Conservation (phyloP, 176 grass and related monocot genomes). For the Puccinellia tenuiflora region DNA sequence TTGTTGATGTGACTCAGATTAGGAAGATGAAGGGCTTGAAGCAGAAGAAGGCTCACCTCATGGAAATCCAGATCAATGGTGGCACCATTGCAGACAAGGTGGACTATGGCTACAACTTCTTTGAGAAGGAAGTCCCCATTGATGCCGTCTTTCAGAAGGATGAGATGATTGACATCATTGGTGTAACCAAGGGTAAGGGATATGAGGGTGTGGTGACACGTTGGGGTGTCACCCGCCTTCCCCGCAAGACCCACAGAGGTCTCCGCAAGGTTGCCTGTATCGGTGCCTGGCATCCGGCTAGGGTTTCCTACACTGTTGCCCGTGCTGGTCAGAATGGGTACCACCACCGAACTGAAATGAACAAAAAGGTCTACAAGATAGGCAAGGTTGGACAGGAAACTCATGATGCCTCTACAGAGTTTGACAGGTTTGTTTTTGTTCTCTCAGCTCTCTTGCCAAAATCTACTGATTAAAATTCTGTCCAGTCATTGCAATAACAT, state of each 20-base stretch:
- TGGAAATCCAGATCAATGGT: slow-evolving; percentile 94
- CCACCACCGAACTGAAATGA: slow-evolving; percentile 92
- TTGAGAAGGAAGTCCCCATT: slow-evolving; percentile 77
- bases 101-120: slow-evolving; percentile 78
- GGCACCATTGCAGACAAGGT: slow-evolving; percentile 83
- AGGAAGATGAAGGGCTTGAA: slow-evolving; percentile 94
- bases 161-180: slow-evolving; percentile 97
- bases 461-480: background rate
- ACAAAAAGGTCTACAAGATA: slow-evolving; percentile 91
- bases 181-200: slow-evolving; percentile 96
- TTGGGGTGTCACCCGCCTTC: slow-evolving; percentile 98
- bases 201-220: slow-evolving; percentile 94
- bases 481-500: background rate
- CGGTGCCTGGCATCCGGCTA: slow-evolving; percentile 91
- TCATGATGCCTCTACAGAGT: slow-evolving; percentile 68
- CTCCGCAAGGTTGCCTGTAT: slow-evolving; percentile 97
- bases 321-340: slow-evolving; percentile 94
- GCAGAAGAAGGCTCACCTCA: slow-evolving; percentile 94
- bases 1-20: slow-evolving; percentile 38
- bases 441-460: background rate
- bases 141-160: slow-evolving; percentile 88
- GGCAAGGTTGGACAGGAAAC: slow-evolving; percentile 75
- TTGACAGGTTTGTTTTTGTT: slow-evolving; percentile 50
- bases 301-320: slow-evolving; percentile 91
- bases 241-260: slow-evolving; percentile 98